A percentile compares a stretch with the other conserved stretches of the same genome.
phyloP scores from a whole-genome alignment of 2,329 filamentous ascomycete species.

The Fonsecaea monophora region DNA sequence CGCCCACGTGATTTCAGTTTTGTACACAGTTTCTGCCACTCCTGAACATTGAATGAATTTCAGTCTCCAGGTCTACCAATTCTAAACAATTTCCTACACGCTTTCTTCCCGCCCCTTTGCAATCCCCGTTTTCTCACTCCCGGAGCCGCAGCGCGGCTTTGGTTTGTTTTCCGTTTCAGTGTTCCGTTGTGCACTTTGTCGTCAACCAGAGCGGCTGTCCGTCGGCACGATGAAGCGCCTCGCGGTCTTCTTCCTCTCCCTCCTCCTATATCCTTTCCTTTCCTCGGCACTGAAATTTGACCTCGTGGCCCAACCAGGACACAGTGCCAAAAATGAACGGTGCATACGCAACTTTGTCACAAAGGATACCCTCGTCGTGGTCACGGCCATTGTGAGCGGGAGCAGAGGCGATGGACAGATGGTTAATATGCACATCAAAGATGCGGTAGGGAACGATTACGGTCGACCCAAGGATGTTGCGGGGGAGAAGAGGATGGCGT shows the following conservation, averaged over 20 bases:
- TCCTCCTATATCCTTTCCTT: constrained; percentile 47
- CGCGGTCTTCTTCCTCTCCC: constrained; percentile 42
- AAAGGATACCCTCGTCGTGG: constrained; percentile 90
- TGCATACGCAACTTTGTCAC: constrained; percentile 97
- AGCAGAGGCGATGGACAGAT: constrained; percentile 87
- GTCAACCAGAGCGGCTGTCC: neutral
- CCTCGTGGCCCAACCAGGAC: constrained; percentile 71
- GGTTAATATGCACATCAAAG: constrained; percentile 96
- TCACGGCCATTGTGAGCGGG: constrained; percentile 88
- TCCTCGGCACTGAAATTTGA: constrained; percentile 88
- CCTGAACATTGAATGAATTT: constrained; percentile 28
- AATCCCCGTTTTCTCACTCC: neutral
- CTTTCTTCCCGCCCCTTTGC: neutral
- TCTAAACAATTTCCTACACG: constrained; percentile 1
- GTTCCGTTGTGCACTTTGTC: neutral
- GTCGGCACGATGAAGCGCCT: constrained; percentile 33
- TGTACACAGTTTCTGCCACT: constrained; percentile 30
- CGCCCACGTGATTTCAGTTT: constrained; percentile 31
- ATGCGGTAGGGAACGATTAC: constrained; percentile 95
- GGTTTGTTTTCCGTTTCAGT: neutral
- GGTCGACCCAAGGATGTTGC: constrained; percentile 87
- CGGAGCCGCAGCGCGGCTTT: constrained; percentile 18
- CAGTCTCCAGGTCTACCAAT: constrained; percentile 1
- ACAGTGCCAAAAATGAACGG: constrained; percentile 72
- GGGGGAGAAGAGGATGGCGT: constrained; percentile 90